Evolutionary conservation across 805 yeast species (phyloP).

Genomic region (Nakazawaea ambrosiae): DNA sequence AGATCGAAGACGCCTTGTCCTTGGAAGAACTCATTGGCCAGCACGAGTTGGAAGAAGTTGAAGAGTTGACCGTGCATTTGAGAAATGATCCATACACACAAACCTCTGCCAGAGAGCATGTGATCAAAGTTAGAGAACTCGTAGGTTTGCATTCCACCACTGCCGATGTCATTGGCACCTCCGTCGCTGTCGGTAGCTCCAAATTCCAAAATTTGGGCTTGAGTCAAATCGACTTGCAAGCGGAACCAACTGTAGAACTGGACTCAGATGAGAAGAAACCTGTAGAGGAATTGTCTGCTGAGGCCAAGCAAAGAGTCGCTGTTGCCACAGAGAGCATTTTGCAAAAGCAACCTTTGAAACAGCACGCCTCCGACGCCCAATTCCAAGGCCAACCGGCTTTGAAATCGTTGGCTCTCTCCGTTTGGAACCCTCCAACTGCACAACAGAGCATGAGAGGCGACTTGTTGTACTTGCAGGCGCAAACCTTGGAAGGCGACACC

Average conservation of each 20-base stretch:
- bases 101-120: conserved; percentile 53
- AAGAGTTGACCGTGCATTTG: conserved; percentile 34
- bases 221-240: conserved; percentile 21
- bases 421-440: conserved; percentile 83
- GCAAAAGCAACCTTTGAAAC: conserved; percentile 10
- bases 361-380: conserved; percentile 25
- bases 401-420: conserved; percentile 50
- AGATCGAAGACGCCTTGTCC: conserved; percentile 20
- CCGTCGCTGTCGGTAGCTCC: conserved; percentile 42
- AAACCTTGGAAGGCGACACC: conserved; percentile 76
- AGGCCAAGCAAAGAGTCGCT: conserved; percentile 20
- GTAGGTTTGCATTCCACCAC: conserved; percentile 44
- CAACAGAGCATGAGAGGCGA: conserved; percentile 64
- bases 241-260: conserved; percentile 11
- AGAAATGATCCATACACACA: conserved; percentile 54
- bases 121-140: conserved; percentile 55
- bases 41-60: conserved; percentile 19
- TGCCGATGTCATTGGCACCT: conserved; percentile 30
- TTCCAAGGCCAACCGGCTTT: conserved; percentile 42
- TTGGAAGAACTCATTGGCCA: conserved; percentile 22
- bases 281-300: conserved; percentile 22
- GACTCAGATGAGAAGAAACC: conserved; percentile 13
- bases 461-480: conserved; percentile 64
- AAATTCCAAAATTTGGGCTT: conserved; percentile 36
- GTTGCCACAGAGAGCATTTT: neutral